Evolutionary conservation across 768 basidiomycete species (phyloP).

Genomic region (Neoboletus brunneissimus): DNA sequence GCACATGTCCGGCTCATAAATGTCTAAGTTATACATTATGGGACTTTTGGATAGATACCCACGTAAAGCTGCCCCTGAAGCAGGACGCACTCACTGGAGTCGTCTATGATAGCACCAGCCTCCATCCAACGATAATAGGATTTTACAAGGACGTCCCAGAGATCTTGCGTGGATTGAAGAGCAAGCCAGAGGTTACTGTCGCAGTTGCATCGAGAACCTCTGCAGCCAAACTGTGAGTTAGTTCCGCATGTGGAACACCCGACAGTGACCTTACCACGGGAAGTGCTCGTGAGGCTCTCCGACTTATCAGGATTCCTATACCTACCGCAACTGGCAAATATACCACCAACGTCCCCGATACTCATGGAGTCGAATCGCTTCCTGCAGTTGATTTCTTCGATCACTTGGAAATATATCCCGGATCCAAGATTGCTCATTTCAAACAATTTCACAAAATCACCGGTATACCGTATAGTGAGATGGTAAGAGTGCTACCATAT

Average conservation of each 20-base stretch:
- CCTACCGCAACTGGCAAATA: constrained; percentile 35
- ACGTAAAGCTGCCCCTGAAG: constrained; percentile 58
- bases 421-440: constrained; percentile 83
- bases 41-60: constrained; percentile 85
- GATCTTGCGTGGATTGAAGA: constrained; percentile 60
- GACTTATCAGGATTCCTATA: constrained; percentile 51
- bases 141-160: constrained; percentile 78
- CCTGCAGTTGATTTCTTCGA: constrained; percentile 64
- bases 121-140: constrained; percentile 39
- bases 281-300: constrained; percentile 78
- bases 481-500: constrained; percentile 45
- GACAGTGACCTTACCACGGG: background rate
- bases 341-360: background rate
- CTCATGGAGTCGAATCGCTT: constrained; percentile 26
- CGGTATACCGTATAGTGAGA: constrained; percentile 73
- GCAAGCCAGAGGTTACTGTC: constrained; percentile 45
- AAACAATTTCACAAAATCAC: constrained; percentile 68
- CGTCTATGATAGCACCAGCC: constrained; percentile 24
- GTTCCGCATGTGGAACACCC: background rate
- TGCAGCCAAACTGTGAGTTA: constrained; percentile 62
- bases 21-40: constrained; percentile 72
- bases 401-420: constrained; percentile 73
- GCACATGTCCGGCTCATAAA: background rate
- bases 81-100: constrained; percentile 34
- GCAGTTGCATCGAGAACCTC: constrained; percentile 75